Base-by-base conservation (phyloP, 2,329 filamentous ascomycete genomes). In the Neofusicoccum sp. region DNA sequence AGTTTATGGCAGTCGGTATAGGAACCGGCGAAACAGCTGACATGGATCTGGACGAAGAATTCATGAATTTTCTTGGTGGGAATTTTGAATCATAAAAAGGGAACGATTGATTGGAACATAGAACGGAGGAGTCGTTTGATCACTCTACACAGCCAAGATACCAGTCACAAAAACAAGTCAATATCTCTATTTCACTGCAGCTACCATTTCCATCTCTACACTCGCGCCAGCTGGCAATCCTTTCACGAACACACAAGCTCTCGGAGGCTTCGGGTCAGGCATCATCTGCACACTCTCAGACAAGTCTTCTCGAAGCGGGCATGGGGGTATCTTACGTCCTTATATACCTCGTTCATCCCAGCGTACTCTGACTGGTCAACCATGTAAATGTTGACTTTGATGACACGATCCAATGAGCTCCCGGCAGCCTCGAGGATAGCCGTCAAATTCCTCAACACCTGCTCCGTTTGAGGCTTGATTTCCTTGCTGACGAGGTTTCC, bases 281-380 rank as follows among this genome's bases (percentile, higher is more conserved):
- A 61, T 61, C 30, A 61, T 34, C 59, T 61, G 31, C 12, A n/a
- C 11, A 12, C 5, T 33, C n/a, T 53, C 33, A 53, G 48, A 2
- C 6, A 5, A 24, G n/a, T 53, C n/a, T 34, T 16, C n/a, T 11
- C 30, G 2, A 6, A 6, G n/a, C n/a, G 16, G 31, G 16, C 3
- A 7, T 8, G 8, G 33, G 24, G 40, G 8, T 16, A 31, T 31
- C 54, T 20, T 20, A 58, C 40, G 24, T 48, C 54, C 16, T 34
- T 70, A 59, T 74, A 75, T 1, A 65, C 72, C 65, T 74, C 70
- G 58, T 75, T 74, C 68, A 71, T 70, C 12, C 65, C 68, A 3
- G 65, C 67, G 56, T 70, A 71, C 45, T 70, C 66, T 40, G 67
- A 65, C 65, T 69, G 69, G 62, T 70, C 67, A 33, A 66, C 65